Evolutionary conservation across 1,284 basidiomycete genomes (phyloP), one percentile per base, ranked within the genome.

Genomic region (Irpex lacteus): DNA sequence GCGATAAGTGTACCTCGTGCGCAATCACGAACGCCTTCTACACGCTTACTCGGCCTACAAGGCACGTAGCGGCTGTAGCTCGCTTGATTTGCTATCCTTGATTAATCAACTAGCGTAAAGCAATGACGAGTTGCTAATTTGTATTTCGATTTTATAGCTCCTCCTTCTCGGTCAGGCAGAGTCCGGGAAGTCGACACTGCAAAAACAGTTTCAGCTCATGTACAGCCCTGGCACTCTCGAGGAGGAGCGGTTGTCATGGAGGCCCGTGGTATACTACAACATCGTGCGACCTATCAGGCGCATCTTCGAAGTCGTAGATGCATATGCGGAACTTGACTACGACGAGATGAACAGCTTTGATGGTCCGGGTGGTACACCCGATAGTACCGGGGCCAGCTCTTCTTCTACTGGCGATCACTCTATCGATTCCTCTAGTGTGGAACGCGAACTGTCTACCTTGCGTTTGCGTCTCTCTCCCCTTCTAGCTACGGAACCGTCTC

Each of bases 171-270:
- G 91, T 49, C 91, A 93, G 71, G 91, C 91, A 55, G 91, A 93
- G 78, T 91, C 89, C 34, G 91, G 91, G 68, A 93, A 92, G 74
- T 91, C 88, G 18, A 92, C 90, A 0, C 81, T 93, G 37, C 90
- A 91, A 74, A 92, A 93, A 73, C 91, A 94, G 73, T 94, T 94
- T 71, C 92, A 94, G 75, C 84, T 94, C 66, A 89, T 94, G 83
- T 92, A 93, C 76, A 89, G 85, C 67, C 92, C 92, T 1, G 82
- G 82, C 61, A 86, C 88, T 11, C 80, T 94, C 60, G 90, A 94
- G 63, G 82, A 84, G 63, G 91, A 94, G 72, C 89, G 92, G 15
- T 75, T 84, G 44, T 92, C 91, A 26, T 94, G 91, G 91, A 85
- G 88, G 59, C 86, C 87, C n/a, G 90, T 94, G 66, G 85, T 94